Percentiles rank a stretch among this genome's conserved stretches.
Conservation (phyloP, 495 filamentous ascomycete species). For the Penicillium taxi region DNA sequence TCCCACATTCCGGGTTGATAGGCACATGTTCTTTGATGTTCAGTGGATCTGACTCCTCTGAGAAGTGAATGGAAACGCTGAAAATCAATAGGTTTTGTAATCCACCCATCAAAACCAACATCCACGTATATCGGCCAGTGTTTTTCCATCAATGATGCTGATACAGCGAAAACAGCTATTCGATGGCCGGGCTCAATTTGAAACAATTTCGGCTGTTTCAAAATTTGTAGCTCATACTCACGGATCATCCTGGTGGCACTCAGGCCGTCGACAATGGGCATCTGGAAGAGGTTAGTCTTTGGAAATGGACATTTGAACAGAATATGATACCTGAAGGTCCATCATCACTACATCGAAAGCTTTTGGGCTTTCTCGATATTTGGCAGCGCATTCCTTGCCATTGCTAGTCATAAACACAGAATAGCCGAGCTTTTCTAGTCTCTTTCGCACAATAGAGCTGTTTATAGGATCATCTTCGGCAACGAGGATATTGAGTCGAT, state of each 20-base stretch:
- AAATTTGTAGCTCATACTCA: conserved; percentile 51
- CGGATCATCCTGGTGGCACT: conserved; percentile 74
- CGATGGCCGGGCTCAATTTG: no score
- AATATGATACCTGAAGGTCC: conserved; percentile 71
- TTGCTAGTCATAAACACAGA: conserved; percentile 63
- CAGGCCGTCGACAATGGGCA: conserved; percentile 85
- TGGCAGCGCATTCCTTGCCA: conserved; percentile 70
- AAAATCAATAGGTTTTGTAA: conserved; percentile 75
- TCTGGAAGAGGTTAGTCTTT: conserved; percentile 39
- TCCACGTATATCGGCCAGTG: conserved; percentile 59
- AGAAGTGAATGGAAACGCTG: conserved; percentile 56
- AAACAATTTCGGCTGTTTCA: conserved; percentile 28
- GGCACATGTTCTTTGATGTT: conserved; percentile 36
- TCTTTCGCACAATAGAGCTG: conserved; percentile 71
- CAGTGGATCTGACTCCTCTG: conserved; percentile 45
- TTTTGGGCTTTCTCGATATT: conserved; percentile 49
- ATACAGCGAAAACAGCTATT: conserved; percentile 78
- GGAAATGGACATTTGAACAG: background rate
- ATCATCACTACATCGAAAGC: conserved; percentile 79
- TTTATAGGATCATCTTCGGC: conserved; percentile 90
- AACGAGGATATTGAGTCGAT: conserved; percentile 55
- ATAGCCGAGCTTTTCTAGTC: conserved; percentile 71
- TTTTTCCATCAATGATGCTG: conserved; percentile 68
- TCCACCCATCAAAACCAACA: conserved; percentile 82
- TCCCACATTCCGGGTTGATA: conserved; percentile 66